These are phyloP conservation scores for Amphicarpaea edgeworthii DNA, from an alignment of 306 rosid genomes.

Conservation along the genomic window DNA sequence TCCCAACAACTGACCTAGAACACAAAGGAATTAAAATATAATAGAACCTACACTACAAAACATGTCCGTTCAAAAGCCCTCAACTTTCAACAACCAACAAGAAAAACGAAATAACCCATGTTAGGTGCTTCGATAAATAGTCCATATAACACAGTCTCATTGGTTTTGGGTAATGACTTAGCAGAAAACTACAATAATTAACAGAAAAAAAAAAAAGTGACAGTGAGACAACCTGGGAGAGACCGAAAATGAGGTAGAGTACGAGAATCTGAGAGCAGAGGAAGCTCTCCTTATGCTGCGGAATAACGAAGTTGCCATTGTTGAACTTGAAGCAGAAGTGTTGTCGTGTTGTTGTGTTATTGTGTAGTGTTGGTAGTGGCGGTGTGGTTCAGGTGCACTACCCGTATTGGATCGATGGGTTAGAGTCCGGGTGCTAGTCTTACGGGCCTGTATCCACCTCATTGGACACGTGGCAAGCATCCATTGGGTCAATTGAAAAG, in stretches of 20 bases:
- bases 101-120: slow-evolving; percentile 9
- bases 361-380: neutral
- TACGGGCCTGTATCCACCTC: slow-evolving; percentile 41
- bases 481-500: neutral
- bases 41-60: slow-evolving; percentile 3
- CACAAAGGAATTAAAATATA: slow-evolving; percentile 38
- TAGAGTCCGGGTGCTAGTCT: slow-evolving; percentile 38
- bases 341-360: neutral
- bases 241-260: slow-evolving; percentile 35
- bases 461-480: slow-evolving; percentile 52
- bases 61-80: slow-evolving; percentile 35
- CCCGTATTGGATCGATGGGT: slow-evolving; percentile 48
- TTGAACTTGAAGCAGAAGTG: slow-evolving; percentile 21
- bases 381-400: slow-evolving; percentile 39
- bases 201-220: slow-evolving; percentile 6
- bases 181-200: neutral
- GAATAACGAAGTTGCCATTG: slow-evolving; percentile 68
- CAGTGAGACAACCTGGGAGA: slow-evolving; percentile 56
- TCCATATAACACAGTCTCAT: neutral
- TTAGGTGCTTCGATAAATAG: slow-evolving; percentile 3
- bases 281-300: slow-evolving; percentile 60
- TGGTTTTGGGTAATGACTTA: neutral
- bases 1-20: slow-evolving; percentile 65
- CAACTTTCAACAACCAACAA: slow-evolving; percentile 38
- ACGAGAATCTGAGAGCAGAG: slow-evolving; percentile 51